Conservation (phyloP, 306 rosid species). For the Prunus campanulata region DNA sequence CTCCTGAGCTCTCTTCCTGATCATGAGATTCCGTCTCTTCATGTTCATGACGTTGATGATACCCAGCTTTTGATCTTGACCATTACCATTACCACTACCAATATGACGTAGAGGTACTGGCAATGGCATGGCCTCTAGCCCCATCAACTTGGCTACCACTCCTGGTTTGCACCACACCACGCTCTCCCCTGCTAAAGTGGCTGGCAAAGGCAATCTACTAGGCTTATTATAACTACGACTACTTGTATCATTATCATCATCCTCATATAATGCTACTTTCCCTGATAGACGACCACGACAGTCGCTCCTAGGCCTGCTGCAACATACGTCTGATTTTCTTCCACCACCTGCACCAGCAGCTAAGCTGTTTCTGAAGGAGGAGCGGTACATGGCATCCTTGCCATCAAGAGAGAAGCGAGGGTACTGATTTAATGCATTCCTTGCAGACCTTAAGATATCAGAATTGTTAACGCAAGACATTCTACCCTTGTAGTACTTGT, state of each 20-base stretch:
- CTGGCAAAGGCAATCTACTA: neutral
- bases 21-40: slow-evolving; percentile 8
- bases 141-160: slow-evolving; percentile 89
- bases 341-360: slow-evolving; percentile 1
- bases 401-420: slow-evolving; percentile 96
- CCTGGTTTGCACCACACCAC: slow-evolving; percentile 91
- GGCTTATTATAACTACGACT: no score
- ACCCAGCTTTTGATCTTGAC: slow-evolving; percentile 33
- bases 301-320: slow-evolving; percentile 28
- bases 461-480: slow-evolving; percentile 80
- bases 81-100: neutral
- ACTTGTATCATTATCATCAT: no score
- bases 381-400: slow-evolving; percentile 82
- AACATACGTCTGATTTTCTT: slow-evolving; percentile 42
- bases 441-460: slow-evolving; percentile 74
- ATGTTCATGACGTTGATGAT: slow-evolving; percentile 19
- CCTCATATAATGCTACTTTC: no score
- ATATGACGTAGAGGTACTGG: slow-evolving; percentile 27
- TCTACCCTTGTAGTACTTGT: slow-evolving; percentile 35
- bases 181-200: slow-evolving; percentile 64
- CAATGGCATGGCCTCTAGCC: slow-evolving; percentile 79
- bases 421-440: slow-evolving; percentile 87
- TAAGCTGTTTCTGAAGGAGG: slow-evolving; percentile 54
- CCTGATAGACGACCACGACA: neutral
- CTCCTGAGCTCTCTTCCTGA: slow-evolving; percentile 47